Percentiles rank a stretch among this genome's conserved stretches.
phyloP scores from a whole-genome alignment of 371 early-diverging fungal species.

The Rhizopus arrhizus region DNA sequence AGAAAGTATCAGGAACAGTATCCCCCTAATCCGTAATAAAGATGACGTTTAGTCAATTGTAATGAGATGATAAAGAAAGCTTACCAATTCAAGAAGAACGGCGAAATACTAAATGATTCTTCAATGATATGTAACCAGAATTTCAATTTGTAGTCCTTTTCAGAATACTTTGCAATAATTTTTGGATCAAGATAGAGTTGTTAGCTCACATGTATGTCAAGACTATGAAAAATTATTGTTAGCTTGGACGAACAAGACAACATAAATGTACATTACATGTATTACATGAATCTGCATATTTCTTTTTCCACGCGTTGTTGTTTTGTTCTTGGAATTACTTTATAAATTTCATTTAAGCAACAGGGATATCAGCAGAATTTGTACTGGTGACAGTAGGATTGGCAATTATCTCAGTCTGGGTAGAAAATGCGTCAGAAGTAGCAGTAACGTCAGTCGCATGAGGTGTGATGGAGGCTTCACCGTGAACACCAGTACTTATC shows the following conservation, averaged over 20 bases:
- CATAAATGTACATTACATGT: background rate
- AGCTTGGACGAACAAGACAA: background rate
- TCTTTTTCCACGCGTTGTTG: constrained; percentile 4
- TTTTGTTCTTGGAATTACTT: background rate
- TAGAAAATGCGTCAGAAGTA: too few relatives aligned
- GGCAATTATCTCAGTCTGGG: too few relatives aligned
- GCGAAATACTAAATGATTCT: background rate
- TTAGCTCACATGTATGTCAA: constrained; percentile 15
- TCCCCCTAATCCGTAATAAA: constrained; percentile 12
- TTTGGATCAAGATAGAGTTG: constrained; percentile 7
- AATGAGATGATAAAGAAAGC: constrained; percentile 1
- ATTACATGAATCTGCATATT: background rate
- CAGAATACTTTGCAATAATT: constrained; percentile 7
- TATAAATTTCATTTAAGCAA: background rate
- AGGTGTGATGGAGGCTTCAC: too few relatives aligned
- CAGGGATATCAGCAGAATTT: too few relatives aligned
- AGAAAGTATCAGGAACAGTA: constrained; percentile 12
- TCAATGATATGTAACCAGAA: constrained; percentile 8
- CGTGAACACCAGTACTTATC: too few relatives aligned
- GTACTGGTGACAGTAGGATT: too few relatives aligned
- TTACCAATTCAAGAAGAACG: constrained; percentile 15
- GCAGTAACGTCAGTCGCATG: too few relatives aligned
- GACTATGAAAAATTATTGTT: background rate
- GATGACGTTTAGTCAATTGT: constrained; percentile 5
- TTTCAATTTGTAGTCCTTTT: constrained; percentile 14